These are phyloP conservation scores for Pseudozyma hubeiensis DNA, from an alignment of 1,284 basidiomycete genomes.

Conservation along the genomic window DNA sequence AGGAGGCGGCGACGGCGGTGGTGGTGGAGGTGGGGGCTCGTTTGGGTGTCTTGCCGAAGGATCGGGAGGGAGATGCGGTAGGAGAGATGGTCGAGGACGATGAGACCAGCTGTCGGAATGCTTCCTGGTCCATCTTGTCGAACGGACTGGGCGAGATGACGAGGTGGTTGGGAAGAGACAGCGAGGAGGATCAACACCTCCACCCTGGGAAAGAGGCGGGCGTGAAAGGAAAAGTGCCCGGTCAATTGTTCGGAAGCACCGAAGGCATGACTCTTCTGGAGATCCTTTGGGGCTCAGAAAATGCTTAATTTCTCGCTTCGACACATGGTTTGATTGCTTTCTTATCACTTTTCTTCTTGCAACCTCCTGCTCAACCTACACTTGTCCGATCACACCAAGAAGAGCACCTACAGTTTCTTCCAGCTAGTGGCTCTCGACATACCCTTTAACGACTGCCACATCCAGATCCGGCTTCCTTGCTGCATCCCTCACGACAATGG, in stretches of 20 bases:
- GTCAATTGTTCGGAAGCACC: conserved; percentile 28
- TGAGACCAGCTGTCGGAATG: conserved; percentile 55
- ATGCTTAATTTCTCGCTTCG: too few species aligned
- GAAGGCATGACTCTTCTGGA: too few species aligned
- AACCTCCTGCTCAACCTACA: too few species aligned
- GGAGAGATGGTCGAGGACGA: conserved; percentile 12
- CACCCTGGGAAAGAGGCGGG: not conserved
- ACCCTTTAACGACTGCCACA: too few species aligned
- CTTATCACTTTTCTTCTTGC: too few species aligned
- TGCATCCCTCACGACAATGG: conserved; percentile 19
- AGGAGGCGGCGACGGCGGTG: not conserved
- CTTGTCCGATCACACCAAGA: too few species aligned
- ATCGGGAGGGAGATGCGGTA: conserved; percentile 6
- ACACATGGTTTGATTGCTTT: too few species aligned
- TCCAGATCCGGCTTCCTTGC: not conserved
- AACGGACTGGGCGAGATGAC: not conserved
- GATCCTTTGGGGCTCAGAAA: too few species aligned
- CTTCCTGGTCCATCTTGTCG: conserved; percentile 57
- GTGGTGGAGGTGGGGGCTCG: conserved; percentile 8
- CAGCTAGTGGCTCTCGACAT: too few species aligned
- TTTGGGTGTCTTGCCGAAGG: conserved; percentile 32
- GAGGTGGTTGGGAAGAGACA: too few species aligned
- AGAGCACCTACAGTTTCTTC: too few species aligned
- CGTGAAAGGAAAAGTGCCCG: conserved; percentile 14
- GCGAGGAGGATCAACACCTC: conserved; percentile 1